Evolutionary conservation across 2,329 filamentous ascomycete genomes (phyloP).

Genomic region (Byssothecium circinans): DNA sequence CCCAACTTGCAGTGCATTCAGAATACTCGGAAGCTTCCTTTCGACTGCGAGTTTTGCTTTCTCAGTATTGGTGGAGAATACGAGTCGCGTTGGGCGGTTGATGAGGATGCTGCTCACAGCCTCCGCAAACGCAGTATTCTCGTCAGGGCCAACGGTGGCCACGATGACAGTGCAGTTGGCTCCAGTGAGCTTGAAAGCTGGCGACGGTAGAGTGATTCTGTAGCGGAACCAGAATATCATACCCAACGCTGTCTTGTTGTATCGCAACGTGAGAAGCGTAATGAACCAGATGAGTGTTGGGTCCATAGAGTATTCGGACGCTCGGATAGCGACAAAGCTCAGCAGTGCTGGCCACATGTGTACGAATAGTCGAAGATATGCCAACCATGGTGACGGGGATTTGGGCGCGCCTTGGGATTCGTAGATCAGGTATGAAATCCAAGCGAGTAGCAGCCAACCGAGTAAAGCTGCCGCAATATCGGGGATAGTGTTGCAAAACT

Average conservation of each 20-base stretch:
- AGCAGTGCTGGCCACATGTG: conserved; percentile 14
- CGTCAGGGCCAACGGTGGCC: conserved; percentile 19
- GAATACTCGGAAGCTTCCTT: neutral
- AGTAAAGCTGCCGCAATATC: no score
- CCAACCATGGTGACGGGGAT: neutral
- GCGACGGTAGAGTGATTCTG: conserved; percentile 1
- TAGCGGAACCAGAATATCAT: conserved; percentile 23
- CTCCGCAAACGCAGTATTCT: conserved; percentile 9
- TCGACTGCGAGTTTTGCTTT: conserved; percentile 5
- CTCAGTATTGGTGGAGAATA: conserved; percentile 21
- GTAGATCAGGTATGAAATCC: conserved; percentile 1
- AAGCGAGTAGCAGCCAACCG: neutral
- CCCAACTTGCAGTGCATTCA: conserved; percentile 4
- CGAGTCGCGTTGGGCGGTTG: conserved; percentile 16
- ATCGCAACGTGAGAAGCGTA: conserved; percentile 19
- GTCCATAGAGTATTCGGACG: conserved; percentile 6
- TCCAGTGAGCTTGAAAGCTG: neutral
- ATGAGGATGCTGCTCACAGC: conserved; percentile 16
- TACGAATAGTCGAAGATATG: conserved; percentile 9
- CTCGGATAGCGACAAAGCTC: conserved; percentile 5
- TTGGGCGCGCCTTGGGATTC: neutral
- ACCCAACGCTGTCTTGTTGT: conserved; percentile 21
- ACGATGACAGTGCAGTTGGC: conserved; percentile 22
- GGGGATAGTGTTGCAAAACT: no score
- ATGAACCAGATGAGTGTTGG: conserved; percentile 13